phyloP scores from a whole-genome alignment of 2,329 filamentous ascomycete species.

The Fusarium papillatum region DNA sequence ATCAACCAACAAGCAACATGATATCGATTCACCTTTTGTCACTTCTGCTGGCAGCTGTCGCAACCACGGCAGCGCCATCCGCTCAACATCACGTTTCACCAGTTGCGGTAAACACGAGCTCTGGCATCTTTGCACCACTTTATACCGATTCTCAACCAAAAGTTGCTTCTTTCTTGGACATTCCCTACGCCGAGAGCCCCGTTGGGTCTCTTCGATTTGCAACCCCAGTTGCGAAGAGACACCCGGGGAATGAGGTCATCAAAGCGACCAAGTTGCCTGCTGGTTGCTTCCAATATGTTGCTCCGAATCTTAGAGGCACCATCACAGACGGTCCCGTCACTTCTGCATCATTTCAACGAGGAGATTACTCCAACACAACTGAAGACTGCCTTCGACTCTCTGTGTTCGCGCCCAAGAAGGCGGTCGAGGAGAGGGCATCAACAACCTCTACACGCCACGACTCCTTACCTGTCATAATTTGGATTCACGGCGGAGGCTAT shows the following conservation, averaged over 20 bases:
- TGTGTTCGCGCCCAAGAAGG: constrained; percentile 14
- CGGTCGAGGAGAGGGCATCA: background rate
- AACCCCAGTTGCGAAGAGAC: constrained; percentile 4
- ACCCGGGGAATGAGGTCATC: background rate
- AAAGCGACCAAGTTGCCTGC: constrained; percentile 7
- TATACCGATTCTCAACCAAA: background rate
- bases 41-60: background rate
- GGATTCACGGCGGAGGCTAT: constrained; percentile 27
- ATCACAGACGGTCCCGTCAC: constrained; percentile 4
- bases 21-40: background rate
- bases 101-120: constrained; percentile 27
- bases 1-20: background rate
- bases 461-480: constrained; percentile 21
- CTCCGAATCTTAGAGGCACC: constrained; percentile 9
- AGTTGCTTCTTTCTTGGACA: constrained; percentile 33
- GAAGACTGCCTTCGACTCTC: constrained; percentile 35
- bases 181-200: constrained; percentile 31
- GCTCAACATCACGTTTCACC: accelerated
- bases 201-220: constrained; percentile 23
- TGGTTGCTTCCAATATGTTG: constrained; percentile 35
- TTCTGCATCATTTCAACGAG: constrained; percentile 27
- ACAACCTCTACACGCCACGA: background rate
- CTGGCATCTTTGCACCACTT: constrained; percentile 28
- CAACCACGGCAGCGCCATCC: background rate
- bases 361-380: constrained; percentile 32